Percentiles rank a stretch among this genome's conserved stretches.
Evolutionary conservation across 352 stramenopile genomes (phyloP).

Genomic region (Lagenidium giganteum): DNA sequence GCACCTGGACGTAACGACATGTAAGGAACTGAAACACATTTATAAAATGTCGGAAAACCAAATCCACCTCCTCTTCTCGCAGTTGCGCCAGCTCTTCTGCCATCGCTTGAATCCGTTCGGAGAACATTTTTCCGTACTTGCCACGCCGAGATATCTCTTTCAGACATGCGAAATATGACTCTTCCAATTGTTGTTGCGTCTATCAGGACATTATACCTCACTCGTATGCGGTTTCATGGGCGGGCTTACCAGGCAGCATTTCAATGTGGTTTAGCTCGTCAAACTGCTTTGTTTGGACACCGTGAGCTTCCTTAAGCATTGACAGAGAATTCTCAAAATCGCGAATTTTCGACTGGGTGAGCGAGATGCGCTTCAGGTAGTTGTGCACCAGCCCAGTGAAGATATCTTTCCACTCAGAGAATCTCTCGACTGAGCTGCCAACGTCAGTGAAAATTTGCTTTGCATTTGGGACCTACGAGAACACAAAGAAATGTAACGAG

Average conservation of each 20-base stretch:
- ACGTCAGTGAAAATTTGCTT: constrained; percentile 49
- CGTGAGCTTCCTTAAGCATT: constrained; percentile 59
- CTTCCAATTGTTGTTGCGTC: too few relatives aligned
- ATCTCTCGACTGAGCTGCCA: constrained; percentile 32
- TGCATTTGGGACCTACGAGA: constrained; percentile 60
- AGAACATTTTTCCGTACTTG: constrained; percentile 58
- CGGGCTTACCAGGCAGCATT: constrained; percentile 58
- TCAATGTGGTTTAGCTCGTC: constrained; percentile 75
- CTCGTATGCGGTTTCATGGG: too few relatives aligned
- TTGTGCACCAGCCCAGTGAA: constrained; percentile 39
- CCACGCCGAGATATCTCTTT: constrained; percentile 63
- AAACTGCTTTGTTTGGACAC: constrained; percentile 71
- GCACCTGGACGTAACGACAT: constrained; percentile 38
- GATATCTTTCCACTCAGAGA: constrained; percentile 32
- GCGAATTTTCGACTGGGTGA: constrained; percentile 65
- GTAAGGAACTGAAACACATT: too few relatives aligned
- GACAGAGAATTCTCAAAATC: constrained; percentile 75
- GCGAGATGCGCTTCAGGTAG: constrained; percentile 55
- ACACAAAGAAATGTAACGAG: constrained; percentile 3
- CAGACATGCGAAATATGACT: constrained; percentile 66
- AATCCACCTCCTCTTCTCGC: constrained; percentile 73
- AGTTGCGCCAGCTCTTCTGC: constrained; percentile 66
- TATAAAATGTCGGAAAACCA: too few relatives aligned
- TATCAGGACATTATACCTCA: too few relatives aligned
- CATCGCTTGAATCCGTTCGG: constrained; percentile 66